phyloP scores from a whole-genome alignment of 2,329 filamentous ascomycete genomes.

The Alternaria novae-zelandiae region DNA sequence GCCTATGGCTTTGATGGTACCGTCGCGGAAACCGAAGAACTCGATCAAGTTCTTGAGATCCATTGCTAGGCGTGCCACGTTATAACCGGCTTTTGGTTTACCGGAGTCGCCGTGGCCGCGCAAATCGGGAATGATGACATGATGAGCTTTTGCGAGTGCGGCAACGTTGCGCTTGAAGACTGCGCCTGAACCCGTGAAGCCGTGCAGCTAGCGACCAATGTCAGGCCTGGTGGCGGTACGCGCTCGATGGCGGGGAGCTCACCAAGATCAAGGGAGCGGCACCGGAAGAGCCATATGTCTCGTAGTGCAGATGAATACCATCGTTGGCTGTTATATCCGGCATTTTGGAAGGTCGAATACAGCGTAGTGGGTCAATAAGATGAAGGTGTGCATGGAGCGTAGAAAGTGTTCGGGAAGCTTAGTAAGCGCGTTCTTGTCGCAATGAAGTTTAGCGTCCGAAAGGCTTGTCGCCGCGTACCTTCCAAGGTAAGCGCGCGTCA shows the following conservation, averaged over 20 bases:
- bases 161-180: slow-evolving; percentile 27
- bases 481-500: not conserved
- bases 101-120: slow-evolving; percentile 35
- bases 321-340: slow-evolving; percentile 24
- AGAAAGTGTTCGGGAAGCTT: not conserved
- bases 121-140: slow-evolving; percentile 28
- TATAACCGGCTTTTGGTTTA: slow-evolving; percentile 33
- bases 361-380: not conserved
- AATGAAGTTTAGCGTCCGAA: not conserved
- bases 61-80: slow-evolving; percentile 35
- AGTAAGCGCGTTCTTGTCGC: not conserved
- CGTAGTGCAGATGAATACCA: slow-evolving; percentile 16
- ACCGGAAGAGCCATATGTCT: slow-evolving; percentile 12
- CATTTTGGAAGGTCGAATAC: slow-evolving; percentile 8
- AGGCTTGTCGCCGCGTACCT: not conserved
- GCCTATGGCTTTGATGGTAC: slow-evolving; percentile 21
- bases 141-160: slow-evolving; percentile 9
- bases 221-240: not conserved
- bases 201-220: slow-evolving; percentile 25
- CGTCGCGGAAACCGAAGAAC: slow-evolving; percentile 18
- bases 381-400: not conserved
- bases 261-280: slow-evolving; percentile 23
- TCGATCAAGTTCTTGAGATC: slow-evolving; percentile 33
- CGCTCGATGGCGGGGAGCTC: not conserved
- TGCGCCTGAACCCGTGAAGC: slow-evolving; percentile 33